Evolutionary conservation across 1,284 basidiomycete genomes (phyloP), one percentile per base, ranked within the genome.

Genomic region (Chalciporus sp.): DNA sequence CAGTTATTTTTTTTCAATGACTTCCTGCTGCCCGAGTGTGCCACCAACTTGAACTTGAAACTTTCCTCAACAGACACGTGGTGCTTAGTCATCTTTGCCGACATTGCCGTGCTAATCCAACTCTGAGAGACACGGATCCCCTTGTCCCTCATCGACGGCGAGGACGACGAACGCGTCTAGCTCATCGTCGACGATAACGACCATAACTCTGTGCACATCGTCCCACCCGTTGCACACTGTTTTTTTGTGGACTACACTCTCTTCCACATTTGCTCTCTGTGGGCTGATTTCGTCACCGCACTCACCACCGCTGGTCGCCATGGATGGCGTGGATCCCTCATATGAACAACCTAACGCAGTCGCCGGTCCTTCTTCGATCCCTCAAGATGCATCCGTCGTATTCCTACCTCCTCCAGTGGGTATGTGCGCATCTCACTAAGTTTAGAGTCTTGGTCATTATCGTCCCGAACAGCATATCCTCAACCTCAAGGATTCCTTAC

Each of bases 401-500:
- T 71, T 70, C 56, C 33, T 72, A 12, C 69, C 70, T 29, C 58
- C 67, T 26, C 43, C 61, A 19, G 51, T 48, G 29, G 51, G 67
- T 72, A 60, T 47, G 70, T 56, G 40, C 1, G 9, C 7, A 17
- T 47, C 35, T 44, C 12, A 31, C 37, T 53, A 33, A 16, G 31
- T 27, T 17, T 37, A 42, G 42, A 37, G 12, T 39, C 52, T 39
- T 43, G 49, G 60, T 58, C 51, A 64, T 61, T 28, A 46, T 49
- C 57, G 40, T 56, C 23, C 65, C 64, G 60, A 65, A 61, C 47
- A 65, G 63, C 46, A 41, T 54, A 55, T 51, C 73, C 77, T 28
- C 77, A 69, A 47, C 77, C 78, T 16, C 76, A 72, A 47, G 72
- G 75, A 19, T 76, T 80, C 67, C 78, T 90, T 51, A 70, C 77